Evolutionary conservation across 495 filamentous ascomycete species (phyloP), one percentile per base, ranked within the genome.

Genomic region (Penicillium canariense): DNA sequence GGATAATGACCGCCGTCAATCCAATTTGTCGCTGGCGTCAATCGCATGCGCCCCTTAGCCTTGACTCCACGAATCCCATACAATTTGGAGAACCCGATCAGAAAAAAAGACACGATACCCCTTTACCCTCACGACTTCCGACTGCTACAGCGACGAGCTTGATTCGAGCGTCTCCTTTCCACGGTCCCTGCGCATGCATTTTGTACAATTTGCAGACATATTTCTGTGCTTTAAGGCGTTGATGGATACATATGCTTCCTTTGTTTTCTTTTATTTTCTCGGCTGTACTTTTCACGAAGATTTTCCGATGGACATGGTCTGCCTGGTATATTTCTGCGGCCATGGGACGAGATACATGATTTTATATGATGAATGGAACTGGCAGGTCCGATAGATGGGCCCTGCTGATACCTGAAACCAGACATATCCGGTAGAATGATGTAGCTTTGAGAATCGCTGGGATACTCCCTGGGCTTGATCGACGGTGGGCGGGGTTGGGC

Each of bases 21-120:
- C 35, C 5, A 18, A 22, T 27, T 15, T 17, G 18, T 10, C 18
- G 18, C 11, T 10, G 18, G n/a, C 20, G 10, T 11, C 15, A 28
- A 46, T 10, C 38, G 23, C 20, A 25, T 20, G 43, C 17, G 25
- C 23, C 20, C 9, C 30, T 9, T 31, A 22, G n/a, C 5, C 18
- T 18, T 12, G 5, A 2, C 14, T 25, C 44, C 14, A 38, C 48
- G 43, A 48, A 36, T 18, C 18, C 8, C 30, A 34, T 52, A 17
- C 25, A 35, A 40, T 26, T 30, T 48, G 30, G 48, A 14, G 6
- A 40, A 22, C 25, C 22, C 35, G 35, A 50, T 15, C 32, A 31
- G 12, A 31, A 51, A 17, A 48, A 48, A 23, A 39, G 50, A 59
- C 26, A 50, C 54, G 48, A 57, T 57, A 60, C 58, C 54, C 48